Evolutionary conservation across 1,284 basidiomycete genomes (phyloP), one percentile per base, ranked within the genome.

Genomic region (Tilletiopsis washingtonensis): DNA sequence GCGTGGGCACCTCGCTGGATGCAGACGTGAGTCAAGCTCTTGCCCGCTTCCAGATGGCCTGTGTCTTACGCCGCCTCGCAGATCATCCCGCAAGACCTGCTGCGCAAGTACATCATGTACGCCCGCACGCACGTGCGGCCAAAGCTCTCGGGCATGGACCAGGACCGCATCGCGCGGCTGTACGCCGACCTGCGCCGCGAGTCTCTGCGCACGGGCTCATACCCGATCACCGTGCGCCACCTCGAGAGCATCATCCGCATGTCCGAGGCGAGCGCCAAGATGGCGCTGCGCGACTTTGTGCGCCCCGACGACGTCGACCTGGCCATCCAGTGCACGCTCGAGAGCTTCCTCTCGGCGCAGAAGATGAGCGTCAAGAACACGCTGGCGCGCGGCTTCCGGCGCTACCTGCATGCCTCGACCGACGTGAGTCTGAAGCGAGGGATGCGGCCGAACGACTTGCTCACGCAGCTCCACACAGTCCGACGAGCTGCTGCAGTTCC

Each of bases 61-160:
- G n/a, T n/a, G n/a, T n/a, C n/a, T n/a, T n/a, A n/a, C n/a, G n/a
- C n/a, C n/a, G n/a, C n/a, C n/a, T n/a, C n/a, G n/a, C n/a, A n/a
- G n/a, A 82, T 97, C 58, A 94, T 99, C 64, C 86, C 91, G 1
- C 94, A 99, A 79, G 93, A 98, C 61, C 75, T 91, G 43, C 81
- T 98, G n/a, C 83, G 88, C 53, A 99, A 98, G 75, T 98, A 98
- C 76, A 97, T 98, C 77, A 94, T 97, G 86, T 98, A 97, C 73
- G 90, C 93, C 1, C 83, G 89, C 52, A 93, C 97, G 69, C 87
- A 85, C 67, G 81, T 97, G 55, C 80, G 82, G 52, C 94, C 94
- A 2, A 91, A 96, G 75, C 79, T 98, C 49, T 88, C 88, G 69
- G 85, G 94, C 64, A 79, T 98, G 57, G 94, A 99, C 75, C 87